Evolutionary conservation across 1,284 basidiomycete genomes (phyloP), one percentile per base, ranked within the genome.

Genomic region (Papiliotrema terrestris): DNA sequence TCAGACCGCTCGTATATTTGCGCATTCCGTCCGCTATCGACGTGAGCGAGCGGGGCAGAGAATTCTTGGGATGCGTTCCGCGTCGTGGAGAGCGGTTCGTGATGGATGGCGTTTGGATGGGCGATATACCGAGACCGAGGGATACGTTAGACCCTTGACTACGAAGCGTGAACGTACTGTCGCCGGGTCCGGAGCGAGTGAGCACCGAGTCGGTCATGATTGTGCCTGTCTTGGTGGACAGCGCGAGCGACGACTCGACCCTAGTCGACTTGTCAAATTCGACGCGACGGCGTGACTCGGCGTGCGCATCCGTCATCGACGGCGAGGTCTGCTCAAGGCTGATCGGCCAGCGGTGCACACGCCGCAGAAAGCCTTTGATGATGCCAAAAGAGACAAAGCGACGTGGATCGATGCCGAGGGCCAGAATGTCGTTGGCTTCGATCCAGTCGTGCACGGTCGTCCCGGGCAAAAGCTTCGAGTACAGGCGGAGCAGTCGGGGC

Each of bases 321-420:
- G 65, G 65, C n/a, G 61, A 61, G 13, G 47, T 49, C 23, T 57
- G 52, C 36, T 75, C 71, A 2, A 75, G 54, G 29, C 70, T 55
- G 19, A 96, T 80, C 0, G 96, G 96, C 82, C 89, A 98, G 17
- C 93, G 85, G 71, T 97, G 91, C 0, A 98, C 87, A 38, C 96
- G 82, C 8, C 91, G 85, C 14, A 99, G 80, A 70, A 98, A 98
- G 0, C 93, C 94, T 78, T 99, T 98, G 78, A 99, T 96, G n/a
- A 97, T 88, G 14, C 95, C 96, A 69, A 98, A 99, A 60, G 89
- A 92, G n/a, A 93, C 87, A 73, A 99, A 96, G 15, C 96, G 84
- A 5, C 95, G 83, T 8, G 91, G 84, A 71, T 98, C 96, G 54
- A 98, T 87, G 1, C 88, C 89, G 19, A 87, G 76, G 8, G 80